Evolutionary conservation across 306 rosid genomes (phyloP).

Genomic region (Vachellia collinsii): DNA sequence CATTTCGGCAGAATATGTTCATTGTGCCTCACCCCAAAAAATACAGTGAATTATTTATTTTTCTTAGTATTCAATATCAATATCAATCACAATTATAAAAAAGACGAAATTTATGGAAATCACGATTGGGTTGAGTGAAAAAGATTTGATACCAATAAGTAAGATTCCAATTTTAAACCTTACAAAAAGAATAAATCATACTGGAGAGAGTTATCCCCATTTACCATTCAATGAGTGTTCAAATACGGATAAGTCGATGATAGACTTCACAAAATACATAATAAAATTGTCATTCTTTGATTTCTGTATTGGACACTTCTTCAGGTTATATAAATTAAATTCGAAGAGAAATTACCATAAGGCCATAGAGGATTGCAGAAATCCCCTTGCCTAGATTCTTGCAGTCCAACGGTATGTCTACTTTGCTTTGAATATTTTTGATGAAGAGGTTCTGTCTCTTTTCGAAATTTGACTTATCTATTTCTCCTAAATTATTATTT

Average conservation of each 20-base stretch:
- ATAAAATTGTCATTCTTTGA: neutral
- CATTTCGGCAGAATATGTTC: neutral
- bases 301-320: neutral
- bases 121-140: neutral
- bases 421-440: constrained; percentile 44
- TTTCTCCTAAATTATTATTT: constrained; percentile 36
- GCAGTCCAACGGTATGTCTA: constrained; percentile 36
- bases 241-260: neutral
- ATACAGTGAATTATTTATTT: neutral
- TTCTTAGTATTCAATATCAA: neutral
- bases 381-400: constrained; percentile 2
- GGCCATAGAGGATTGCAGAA: constrained; percentile 36
- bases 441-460: constrained; percentile 46
- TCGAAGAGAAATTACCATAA: constrained; percentile 13
- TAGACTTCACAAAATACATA: neutral
- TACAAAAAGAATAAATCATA: neutral
- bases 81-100: neutral
- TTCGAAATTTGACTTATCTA: constrained; percentile 53
- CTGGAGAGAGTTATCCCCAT: neutral
- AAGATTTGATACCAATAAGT: neutral
- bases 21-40: neutral
- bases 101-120: neutral
- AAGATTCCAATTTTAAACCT: neutral
- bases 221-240: neutral
- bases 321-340: constrained; percentile 1